Evolutionary conservation across 768 basidiomycete genomes (phyloP), one percentile per base, ranked within the genome.

Genomic region (Naganishia friedmannii): DNA sequence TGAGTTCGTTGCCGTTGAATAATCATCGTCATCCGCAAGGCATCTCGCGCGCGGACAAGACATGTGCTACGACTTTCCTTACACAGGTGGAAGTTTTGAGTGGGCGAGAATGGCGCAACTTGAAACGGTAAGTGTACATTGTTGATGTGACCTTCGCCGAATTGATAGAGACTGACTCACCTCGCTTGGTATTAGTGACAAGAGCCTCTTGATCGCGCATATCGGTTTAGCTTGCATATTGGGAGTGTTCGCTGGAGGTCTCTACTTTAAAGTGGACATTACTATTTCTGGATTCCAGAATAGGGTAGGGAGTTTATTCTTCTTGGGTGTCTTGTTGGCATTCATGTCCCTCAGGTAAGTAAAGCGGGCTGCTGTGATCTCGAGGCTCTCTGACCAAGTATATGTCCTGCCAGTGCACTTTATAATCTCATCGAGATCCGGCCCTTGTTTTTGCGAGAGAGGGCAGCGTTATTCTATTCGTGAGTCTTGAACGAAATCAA

Each of bases 221-320:
- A 77, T 92, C 28, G 78, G 82, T 3, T 83, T 91, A 19, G 84
- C 93, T 13, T 83, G 86, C 9, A 76, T 93, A 0, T 82, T 96
- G 8, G 94, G 94, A 0, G 88, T 91, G 2, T 92, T 96, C 77
- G 91, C 91, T 72, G 90, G 92, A 68, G 93, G 94, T 0, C 80
- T 95, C 68, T 96, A 94, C 78, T 97, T 84, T 82, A 79, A 93
- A 32, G 93, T 91, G 0, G 86, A 85, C 42, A 82, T 86, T 23
- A 89, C 87, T 4, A 95, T 96, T 72, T 90, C 93, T 29, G 93
- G 93, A 1, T 96, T 96, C 85, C 93, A 96, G 78, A 80, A 79
- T 45, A 86, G 94, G 34, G 86, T 98, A n/a, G 94, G 94, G 34
- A 91, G 90, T 73, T 81, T 98, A 51, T 96, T 98, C 85, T 98